Conservation (phyloP, 2,329 filamentous ascomycete genomes). For the Fusarium musae region DNA sequence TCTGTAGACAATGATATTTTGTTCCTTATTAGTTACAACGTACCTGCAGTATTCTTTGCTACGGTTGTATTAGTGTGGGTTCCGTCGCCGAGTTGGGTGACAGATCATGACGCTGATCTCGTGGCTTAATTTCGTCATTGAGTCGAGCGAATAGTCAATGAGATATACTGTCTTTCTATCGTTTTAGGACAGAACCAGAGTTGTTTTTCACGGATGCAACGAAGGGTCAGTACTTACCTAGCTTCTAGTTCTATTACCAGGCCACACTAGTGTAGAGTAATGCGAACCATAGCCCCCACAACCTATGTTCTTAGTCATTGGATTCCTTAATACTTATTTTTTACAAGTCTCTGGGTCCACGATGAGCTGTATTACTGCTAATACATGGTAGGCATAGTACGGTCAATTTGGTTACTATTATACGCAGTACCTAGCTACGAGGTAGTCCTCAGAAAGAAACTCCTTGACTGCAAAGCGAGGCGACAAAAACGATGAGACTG, state of each 20-base stretch:
- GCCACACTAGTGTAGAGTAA: background rate
- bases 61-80: slow-evolving; percentile 8
- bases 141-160: background rate
- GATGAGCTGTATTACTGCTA: background rate
- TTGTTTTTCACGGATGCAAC: background rate
- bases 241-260: background rate
- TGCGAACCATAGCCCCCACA: background rate
- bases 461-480: background rate
- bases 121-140: background rate
- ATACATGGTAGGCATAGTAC: background rate
- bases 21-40: slow-evolving; percentile 24
- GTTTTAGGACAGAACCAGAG: background rate
- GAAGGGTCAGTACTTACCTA: background rate
- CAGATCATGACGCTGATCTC: background rate
- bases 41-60: slow-evolving; percentile 33
- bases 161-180: background rate
- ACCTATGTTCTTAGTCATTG: background rate
- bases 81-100: background rate
- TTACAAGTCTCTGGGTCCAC: background rate
- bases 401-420: background rate
- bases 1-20: slow-evolving; percentile 18
- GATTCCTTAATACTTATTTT: background rate
- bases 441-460: background rate
- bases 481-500: background rate
- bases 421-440: background rate